phyloP scores from a whole-genome alignment of 371 early-diverging fungal species.

The Apophysomyces variabilis region DNA sequence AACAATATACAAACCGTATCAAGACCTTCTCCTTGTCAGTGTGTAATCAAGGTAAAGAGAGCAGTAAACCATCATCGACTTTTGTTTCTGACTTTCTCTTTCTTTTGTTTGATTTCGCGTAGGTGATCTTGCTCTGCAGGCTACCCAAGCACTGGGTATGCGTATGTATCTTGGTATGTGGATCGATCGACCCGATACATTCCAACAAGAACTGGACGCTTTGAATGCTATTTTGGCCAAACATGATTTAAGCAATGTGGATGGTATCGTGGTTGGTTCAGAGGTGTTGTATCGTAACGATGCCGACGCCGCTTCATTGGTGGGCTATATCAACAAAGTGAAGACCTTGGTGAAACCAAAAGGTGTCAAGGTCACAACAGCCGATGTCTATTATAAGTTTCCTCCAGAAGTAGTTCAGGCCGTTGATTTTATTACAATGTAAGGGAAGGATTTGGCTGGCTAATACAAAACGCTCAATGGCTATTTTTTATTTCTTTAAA shows the following conservation, averaged over 20 bases:
- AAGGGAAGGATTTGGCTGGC: conserved; percentile 13
- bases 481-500: background rate
- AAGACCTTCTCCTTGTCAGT: conserved; percentile 57
- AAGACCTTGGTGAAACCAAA: conserved; percentile 34
- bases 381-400: conserved; percentile 62
- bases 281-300: conserved; percentile 66
- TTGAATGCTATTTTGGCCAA: conserved; percentile 44
- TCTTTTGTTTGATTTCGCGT: background rate
- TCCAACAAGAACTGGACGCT: conserved; percentile 51
- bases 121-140: conserved; percentile 54
- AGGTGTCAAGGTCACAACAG: conserved; percentile 52
- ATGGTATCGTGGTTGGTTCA: conserved; percentile 64
- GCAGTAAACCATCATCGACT: background rate
- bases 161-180: conserved; percentile 65
- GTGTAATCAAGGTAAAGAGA: conserved; percentile 59
- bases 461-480: background rate
- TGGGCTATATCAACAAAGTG: conserved; percentile 40
- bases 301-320: conserved; percentile 39
- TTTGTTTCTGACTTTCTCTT: too few species aligned
- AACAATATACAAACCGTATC: conserved; percentile 57
- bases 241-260: conserved; percentile 43
- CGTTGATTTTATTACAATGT: conserved; percentile 65
- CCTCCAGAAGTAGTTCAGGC: conserved; percentile 49
- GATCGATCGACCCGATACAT: conserved; percentile 58
- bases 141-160: conserved; percentile 61